Conservation (phyloP, 2,329 filamentous ascomycete genomes). For the Epichloe bromicola region DNA sequence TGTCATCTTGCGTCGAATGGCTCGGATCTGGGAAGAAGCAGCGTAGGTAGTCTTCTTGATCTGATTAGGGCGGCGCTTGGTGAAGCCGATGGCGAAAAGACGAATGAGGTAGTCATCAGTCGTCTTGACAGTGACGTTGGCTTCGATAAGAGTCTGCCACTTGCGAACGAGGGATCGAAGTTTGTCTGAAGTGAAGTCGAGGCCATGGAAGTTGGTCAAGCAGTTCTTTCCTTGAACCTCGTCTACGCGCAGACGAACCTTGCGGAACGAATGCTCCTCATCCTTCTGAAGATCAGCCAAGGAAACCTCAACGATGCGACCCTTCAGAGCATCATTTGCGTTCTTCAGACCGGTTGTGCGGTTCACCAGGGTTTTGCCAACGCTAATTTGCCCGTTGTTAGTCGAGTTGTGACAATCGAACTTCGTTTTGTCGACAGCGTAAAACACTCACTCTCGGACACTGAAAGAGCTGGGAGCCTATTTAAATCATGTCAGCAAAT, state of each 20-base stretch:
- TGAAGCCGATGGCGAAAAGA: slow-evolving; percentile 98
- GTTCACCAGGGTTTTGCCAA: slow-evolving; percentile 99
- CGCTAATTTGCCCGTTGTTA: slow-evolving; percentile 40
- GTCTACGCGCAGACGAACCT: slow-evolving; percentile 96
- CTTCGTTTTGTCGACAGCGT: background rate
- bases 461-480: slow-evolving; percentile 92
- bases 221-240: slow-evolving; percentile 99
- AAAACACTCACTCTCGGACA: slow-evolving; percentile 73
- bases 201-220: slow-evolving; percentile 99
- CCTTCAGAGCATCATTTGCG: slow-evolving; percentile 98
- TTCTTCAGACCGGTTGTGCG: slow-evolving; percentile 99
- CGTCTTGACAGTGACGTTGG: slow-evolving; percentile 99
- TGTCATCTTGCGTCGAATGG: slow-evolving; percentile 98
- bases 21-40: slow-evolving; percentile 88
- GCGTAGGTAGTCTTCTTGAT: slow-evolving; percentile 99
- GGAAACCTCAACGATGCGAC: slow-evolving; percentile 96
- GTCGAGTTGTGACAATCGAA: background rate
- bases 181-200: slow-evolving; percentile 99
- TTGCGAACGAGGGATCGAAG: slow-evolving; percentile 97
- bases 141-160: slow-evolving; percentile 99
- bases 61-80: slow-evolving; percentile 97
- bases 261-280: slow-evolving; percentile 99
- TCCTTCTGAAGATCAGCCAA: slow-evolving; percentile 99
- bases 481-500: slow-evolving; percentile 6
- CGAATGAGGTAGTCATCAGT: slow-evolving; percentile 99